phyloP scores from a whole-genome alignment of 2,329 filamentous ascomycete genomes.

The Incumbomyces lentus region DNA sequence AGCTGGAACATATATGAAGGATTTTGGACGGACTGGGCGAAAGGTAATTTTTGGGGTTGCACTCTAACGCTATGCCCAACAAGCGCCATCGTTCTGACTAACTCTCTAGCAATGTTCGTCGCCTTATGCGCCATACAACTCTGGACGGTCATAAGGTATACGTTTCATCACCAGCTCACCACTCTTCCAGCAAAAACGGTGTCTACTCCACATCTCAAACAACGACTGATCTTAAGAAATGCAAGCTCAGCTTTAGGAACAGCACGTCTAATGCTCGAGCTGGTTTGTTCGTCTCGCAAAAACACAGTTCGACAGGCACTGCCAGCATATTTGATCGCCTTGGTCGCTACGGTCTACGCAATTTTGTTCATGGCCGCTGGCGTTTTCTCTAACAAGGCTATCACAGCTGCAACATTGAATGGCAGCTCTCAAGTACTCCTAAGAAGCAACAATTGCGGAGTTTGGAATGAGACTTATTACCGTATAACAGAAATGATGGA shows the following conservation, averaged over 20 bases:
- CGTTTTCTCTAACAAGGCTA: constrained; percentile 12
- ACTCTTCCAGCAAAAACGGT: background rate
- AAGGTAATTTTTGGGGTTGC: constrained; percentile 11
- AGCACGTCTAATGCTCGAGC: constrained; percentile 9
- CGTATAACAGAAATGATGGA: background rate
- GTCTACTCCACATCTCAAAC: constrained; percentile 12
- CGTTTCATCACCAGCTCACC: constrained; percentile 9
- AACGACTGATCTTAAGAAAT: constrained; percentile 17
- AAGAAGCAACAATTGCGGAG: constrained; percentile 12
- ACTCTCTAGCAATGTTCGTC: constrained; percentile 15
- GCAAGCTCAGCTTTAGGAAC: constrained; percentile 9
- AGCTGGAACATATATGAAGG: constrained; percentile 4
- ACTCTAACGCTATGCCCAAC: constrained; percentile 14
- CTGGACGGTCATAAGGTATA: constrained; percentile 14
- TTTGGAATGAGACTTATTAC: constrained; percentile 14
- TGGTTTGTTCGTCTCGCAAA: constrained; percentile 10
- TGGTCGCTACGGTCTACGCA: constrained; percentile 10
- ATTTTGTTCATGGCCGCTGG: constrained; percentile 9
- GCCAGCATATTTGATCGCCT: constrained; percentile 8
- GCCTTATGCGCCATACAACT: constrained; percentile 11
- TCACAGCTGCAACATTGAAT: constrained; percentile 7
- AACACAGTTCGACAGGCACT: constrained; percentile 9
- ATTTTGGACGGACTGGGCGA: constrained; percentile 15
- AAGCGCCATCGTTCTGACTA: constrained; percentile 13
- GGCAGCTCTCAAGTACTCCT: constrained; percentile 9